These are phyloP conservation scores for Linnemannia exigua DNA, from an alignment of 192 early-diverging fungal species.

Conservation along the genomic window DNA sequence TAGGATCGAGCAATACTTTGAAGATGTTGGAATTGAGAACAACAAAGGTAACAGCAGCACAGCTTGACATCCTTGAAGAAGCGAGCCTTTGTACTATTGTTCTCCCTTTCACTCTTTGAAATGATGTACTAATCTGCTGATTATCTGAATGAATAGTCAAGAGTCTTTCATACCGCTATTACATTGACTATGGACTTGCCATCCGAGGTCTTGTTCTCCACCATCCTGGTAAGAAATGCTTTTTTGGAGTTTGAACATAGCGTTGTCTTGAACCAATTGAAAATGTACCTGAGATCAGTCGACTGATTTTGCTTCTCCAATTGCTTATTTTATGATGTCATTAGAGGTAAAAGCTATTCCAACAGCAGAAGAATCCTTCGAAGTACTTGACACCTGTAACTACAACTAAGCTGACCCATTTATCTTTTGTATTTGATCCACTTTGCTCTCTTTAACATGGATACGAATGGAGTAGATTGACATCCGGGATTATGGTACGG, in stretches of 20 bases:
- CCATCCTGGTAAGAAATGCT: conserved; percentile 53
- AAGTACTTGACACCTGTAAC: background rate
- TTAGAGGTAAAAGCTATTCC: conserved; percentile 13
- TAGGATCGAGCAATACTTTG: conserved; percentile 74
- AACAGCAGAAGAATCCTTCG: background rate
- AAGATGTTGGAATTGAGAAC: conserved; percentile 67
- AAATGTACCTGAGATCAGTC: background rate
- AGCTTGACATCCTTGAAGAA: background rate
- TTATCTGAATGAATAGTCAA: conserved; percentile 34
- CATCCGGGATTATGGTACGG: conserved; percentile 71
- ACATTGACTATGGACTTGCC: conserved; percentile 79
- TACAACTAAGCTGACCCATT: background rate
- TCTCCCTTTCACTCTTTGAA: too few relatives aligned
- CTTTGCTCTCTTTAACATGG: background rate
- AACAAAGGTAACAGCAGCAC: conserved; percentile 51
- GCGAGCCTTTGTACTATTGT: too few relatives aligned
- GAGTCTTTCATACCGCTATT: conserved; percentile 70
- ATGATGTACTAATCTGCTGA: background rate
- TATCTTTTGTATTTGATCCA: background rate
- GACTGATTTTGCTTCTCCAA: background rate
- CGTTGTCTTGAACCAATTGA: background rate
- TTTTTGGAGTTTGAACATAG: background rate
- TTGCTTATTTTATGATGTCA: background rate
- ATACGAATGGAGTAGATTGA: conserved; percentile 60
- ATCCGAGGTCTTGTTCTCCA: conserved; percentile 78